Evolutionary conservation across 495 filamentous ascomycete genomes (phyloP), one percentile per base, ranked within the genome.

Genomic region (Ascobolus immersus): DNA sequence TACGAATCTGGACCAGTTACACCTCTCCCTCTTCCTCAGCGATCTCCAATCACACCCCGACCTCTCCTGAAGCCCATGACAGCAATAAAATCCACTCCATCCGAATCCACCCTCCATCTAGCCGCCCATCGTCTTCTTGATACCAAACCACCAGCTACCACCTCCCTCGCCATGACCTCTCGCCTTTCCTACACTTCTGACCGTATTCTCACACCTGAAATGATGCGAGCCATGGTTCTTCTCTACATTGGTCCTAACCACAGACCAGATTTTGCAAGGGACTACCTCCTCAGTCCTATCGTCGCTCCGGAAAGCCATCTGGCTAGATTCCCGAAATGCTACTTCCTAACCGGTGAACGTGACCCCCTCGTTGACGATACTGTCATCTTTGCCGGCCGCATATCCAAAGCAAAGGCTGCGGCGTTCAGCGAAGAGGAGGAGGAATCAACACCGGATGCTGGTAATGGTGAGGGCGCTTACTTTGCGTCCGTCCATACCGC

Each of bases 171-270:
- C 25, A 82, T 80, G 54, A 78, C 79, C 1, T 77, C 69, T n/a
- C 84, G 92, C 68, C 82, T 96, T 34, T 90, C 84, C 8, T 96
- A 94, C 56, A 86, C 92, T 49, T 78, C 82, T 51, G 86, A 96
- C 54, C 77, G 89, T 15, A 75, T 96, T 22, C 62, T 96, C 17
- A 81, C 77, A 0, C 89, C 86, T 0, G 89, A 94, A 50, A 90
- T 96, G 79, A 92, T 94, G 74, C 73, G 86, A 33, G 81, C 81
- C 19, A 94, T 96, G 86, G 86, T 96, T 37, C 91, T 96, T 51
- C 63, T 96, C 14, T 96, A 96, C 48, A 74, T 96, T 41, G 89
- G 86, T 11, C 82, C 84, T 0, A 70, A 91, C 48, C 73, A 81
- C 54, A 70, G 80, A 1, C 86, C 86, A 5, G 80, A 93, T 49